A percentile compares a stretch with the other conserved stretches of the same genome.
Evolutionary conservation across 2,329 filamentous ascomycete genomes (phyloP).

Genomic region (Pseudopyrenochaeta lycopersici): DNA sequence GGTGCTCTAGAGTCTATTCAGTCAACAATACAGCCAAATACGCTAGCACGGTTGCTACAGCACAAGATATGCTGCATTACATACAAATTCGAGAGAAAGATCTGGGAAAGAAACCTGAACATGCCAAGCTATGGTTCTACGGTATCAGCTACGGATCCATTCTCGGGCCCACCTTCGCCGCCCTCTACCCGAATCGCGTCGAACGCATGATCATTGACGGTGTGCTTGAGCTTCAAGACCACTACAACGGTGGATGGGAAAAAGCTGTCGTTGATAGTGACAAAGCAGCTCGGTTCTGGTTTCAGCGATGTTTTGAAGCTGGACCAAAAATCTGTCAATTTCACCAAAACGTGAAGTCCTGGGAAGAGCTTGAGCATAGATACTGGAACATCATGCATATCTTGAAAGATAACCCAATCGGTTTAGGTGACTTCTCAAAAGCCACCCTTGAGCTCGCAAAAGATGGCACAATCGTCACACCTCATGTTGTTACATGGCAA

Average conservation of each 20-base stretch:
- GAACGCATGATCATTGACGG: constrained; percentile 54
- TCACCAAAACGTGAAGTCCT: too few relatives aligned
- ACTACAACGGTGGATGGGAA: constrained; percentile 9
- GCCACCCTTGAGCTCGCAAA: too few relatives aligned
- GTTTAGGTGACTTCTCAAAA: too few relatives aligned
- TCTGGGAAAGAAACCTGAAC: constrained; percentile 27
- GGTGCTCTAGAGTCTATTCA: constrained; percentile 12
- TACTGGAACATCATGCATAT: too few relatives aligned
- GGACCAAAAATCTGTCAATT: constrained; percentile 55
- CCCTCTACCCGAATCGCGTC: constrained; percentile 51
- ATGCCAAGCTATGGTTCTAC: constrained; percentile 47
- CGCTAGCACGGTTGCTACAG: constrained; percentile 32
- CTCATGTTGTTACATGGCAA: too few relatives aligned
- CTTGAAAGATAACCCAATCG: too few relatives aligned
- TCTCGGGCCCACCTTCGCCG: constrained; percentile 56
- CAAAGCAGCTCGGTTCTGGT: constrained; percentile 55
- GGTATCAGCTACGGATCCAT: constrained; percentile 56
- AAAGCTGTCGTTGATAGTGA: constrained; percentile 3
- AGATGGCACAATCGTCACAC: too few relatives aligned
- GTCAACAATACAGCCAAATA: constrained; percentile 15
- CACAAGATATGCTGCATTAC: constrained; percentile 41
- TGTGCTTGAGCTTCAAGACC: constrained; percentile 43
- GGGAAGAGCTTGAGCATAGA: too few relatives aligned
- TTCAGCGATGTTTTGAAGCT: constrained; percentile 61
- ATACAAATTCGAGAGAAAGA: constrained; percentile 25